Evolutionary conservation across 108 stramenopile species (phyloP), one percentile per base, ranked within the genome.

Genomic region (Nitzschia palea): DNA sequence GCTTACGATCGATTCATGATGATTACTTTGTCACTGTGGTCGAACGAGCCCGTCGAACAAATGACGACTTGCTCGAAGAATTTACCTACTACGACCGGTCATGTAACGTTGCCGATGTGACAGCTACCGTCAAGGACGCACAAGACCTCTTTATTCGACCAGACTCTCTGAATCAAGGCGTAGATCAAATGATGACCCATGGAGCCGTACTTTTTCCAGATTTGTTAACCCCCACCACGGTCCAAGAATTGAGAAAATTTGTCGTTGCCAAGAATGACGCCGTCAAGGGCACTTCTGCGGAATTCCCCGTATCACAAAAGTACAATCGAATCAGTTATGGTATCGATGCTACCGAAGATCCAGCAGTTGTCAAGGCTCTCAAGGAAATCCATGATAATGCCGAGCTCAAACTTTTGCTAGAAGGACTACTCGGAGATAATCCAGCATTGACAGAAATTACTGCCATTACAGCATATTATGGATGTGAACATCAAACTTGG

Each of bases 361-460:
- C 76, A 9, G 64, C 78, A 44, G 76, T 86, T 4, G 18, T 73
- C 2, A 33, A 55, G 3, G 86, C 86, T 2, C 28, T 86, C 6
- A 53, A 68, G 44, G 65, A 80, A 58, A 62, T 86, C 20, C 61
- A 81, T 33, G 56, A 51, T 4, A 73, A 86, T 62, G 10, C 17
- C 6, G 20, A 61, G 2, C 60, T 86, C 15, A 53, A 62, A 26
- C 31, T 35, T 0, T 10, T 78, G 3, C 44, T 86, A 3, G 51
- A 65, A 51, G 57, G 51, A 40, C 44, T 86, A 30, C 31, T 86
- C 17, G 86, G 86, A 30, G 70, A 64, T 6, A 81, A 83, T 59
- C 80, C 86, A 2, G 77, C 82, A 0, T 48, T 80, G 52, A 64
- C 82, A 1, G 82, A 83, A 68, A 76, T 86, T 52, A 83, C 82